A percentile compares a stretch with the other conserved stretches of the same genome.
phyloP scores from a whole-genome alignment of 2,329 filamentous ascomycete genomes.

The Ambrosiella beaveri region DNA sequence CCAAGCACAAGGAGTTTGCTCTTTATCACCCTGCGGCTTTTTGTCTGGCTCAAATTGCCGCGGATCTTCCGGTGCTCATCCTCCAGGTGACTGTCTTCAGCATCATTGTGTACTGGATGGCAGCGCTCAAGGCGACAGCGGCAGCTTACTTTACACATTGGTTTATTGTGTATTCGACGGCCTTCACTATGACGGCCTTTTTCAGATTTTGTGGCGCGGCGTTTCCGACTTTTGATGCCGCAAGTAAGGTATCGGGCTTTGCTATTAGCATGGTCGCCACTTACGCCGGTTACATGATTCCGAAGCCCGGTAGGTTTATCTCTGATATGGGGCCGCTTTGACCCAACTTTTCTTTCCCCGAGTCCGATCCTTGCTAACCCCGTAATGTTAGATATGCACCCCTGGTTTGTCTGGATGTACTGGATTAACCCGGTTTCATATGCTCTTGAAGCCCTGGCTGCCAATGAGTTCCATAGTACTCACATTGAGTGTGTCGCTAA shows the following conservation, averaged over 20 bases:
- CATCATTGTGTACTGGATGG: constrained; percentile 47
- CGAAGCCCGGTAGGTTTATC: constrained; percentile 23
- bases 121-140: constrained; percentile 33
- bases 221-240: constrained; percentile 39
- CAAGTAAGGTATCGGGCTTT: constrained; percentile 38
- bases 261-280: constrained; percentile 35
- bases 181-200: constrained; percentile 40
- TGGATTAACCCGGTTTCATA: constrained; percentile 43
- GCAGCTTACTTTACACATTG: constrained; percentile 45
- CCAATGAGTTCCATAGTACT: background rate
- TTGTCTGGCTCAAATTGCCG: background rate
- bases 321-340: background rate
- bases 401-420: constrained; percentile 46
- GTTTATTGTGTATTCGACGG: constrained; percentile 31
- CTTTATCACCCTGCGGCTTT: background rate
- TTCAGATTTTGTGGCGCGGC: constrained; percentile 39
- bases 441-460: constrained; percentile 1
- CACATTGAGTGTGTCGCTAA: background rate
- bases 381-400: constrained; percentile 32
- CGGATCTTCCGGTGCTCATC: constrained; percentile 31
- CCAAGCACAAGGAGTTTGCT: constrained; percentile 2
- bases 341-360: background rate
- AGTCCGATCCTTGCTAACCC: background rate
- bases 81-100: constrained; percentile 42
- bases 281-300: constrained; percentile 48